Percentiles rank a stretch among this genome's conserved stretches.
Conservation (phyloP, 208 protist genomes). For the Acanthamoeba culbertsoni region DNA sequence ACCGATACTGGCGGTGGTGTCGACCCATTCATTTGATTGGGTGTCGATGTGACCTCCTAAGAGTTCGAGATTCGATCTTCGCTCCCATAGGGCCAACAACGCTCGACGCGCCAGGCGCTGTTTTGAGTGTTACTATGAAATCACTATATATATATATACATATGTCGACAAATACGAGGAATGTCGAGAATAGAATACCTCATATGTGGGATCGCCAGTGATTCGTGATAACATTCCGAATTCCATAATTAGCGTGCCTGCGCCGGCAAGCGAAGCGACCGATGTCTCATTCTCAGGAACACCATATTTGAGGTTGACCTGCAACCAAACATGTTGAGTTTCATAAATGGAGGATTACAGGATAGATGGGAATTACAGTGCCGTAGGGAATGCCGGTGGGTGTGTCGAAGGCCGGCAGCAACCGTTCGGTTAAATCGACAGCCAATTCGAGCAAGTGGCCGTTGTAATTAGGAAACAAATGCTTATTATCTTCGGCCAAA, state of each 20-base stretch:
- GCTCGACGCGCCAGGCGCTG: constrained; percentile 64
- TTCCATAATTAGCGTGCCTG: constrained; percentile 81
- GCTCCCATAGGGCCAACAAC: constrained; percentile 68
- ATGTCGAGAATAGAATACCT: constrained; percentile 32
- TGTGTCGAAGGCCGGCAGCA: constrained; percentile 86
- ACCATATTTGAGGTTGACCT: constrained; percentile 85
- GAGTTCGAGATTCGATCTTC: constrained; percentile 68
- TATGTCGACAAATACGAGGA: no score
- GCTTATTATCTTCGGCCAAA: neutral
- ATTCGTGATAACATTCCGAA: constrained; percentile 73
- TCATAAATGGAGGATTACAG: neutral
- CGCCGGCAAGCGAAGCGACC: constrained; percentile 76
- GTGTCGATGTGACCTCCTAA: constrained; percentile 80
- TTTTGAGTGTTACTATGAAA: no score
- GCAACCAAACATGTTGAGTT: neutral
- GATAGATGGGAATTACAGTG: constrained; percentile 32
- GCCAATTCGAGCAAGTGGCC: constrained; percentile 80
- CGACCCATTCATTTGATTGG: constrained; percentile 29
- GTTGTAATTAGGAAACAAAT: constrained; percentile 67
- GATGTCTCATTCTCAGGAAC: constrained; percentile 78
- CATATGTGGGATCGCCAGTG: constrained; percentile 71
- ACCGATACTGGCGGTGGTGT: constrained; percentile 55
- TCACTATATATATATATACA: no score
- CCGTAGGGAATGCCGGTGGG: constrained; percentile 88
- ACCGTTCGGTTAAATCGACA: constrained; percentile 78